phyloP scores from a whole-genome alignment of 345 rosid genomes.

The Psidium friedrichsthalianum region DNA sequence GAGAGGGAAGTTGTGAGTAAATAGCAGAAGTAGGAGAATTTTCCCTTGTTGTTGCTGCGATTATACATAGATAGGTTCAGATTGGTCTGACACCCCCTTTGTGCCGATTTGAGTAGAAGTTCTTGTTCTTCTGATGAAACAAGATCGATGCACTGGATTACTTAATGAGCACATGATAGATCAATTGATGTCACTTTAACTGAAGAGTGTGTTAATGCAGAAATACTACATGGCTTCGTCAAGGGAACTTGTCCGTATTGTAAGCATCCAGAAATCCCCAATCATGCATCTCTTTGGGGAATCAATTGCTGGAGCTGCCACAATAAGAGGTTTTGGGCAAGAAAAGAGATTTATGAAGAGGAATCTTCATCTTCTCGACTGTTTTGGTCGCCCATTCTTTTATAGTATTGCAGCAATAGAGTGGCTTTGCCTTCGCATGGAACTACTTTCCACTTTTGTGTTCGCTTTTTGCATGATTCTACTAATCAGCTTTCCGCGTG shows the following conservation, averaged over 20 bases:
- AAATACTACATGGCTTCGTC: constrained; percentile 99
- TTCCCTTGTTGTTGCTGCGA: not conserved
- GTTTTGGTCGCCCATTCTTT: constrained; percentile 97
- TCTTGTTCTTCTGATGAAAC: not conserved
- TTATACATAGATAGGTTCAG: not conserved
- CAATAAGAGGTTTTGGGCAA: constrained; percentile 97
- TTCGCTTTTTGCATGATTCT: constrained; percentile 98
- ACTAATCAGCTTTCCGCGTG: constrained; percentile 93
- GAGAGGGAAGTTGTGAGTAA: not conserved
- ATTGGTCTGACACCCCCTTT: not conserved
- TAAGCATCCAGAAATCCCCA: constrained; percentile 99
- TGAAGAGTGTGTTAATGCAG: constrained; percentile 26
- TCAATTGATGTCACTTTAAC: not conserved
- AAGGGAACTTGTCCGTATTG: constrained; percentile 94
- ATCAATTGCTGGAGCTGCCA: constrained; percentile 98
- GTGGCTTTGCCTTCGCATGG: constrained; percentile 99
- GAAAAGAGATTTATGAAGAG: constrained; percentile 96
- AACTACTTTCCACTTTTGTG: constrained; percentile 85
- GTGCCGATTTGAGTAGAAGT: not conserved
- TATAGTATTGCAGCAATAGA: constrained; percentile 96
- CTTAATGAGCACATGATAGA: not conserved
- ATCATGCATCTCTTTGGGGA: constrained; percentile 93
- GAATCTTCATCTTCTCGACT: constrained; percentile 96
- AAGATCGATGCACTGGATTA: not conserved
- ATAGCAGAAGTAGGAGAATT: not conserved